Conservation (phyloP, 2,329 filamentous ascomycete genomes). For the Penicillium sp. region DNA sequence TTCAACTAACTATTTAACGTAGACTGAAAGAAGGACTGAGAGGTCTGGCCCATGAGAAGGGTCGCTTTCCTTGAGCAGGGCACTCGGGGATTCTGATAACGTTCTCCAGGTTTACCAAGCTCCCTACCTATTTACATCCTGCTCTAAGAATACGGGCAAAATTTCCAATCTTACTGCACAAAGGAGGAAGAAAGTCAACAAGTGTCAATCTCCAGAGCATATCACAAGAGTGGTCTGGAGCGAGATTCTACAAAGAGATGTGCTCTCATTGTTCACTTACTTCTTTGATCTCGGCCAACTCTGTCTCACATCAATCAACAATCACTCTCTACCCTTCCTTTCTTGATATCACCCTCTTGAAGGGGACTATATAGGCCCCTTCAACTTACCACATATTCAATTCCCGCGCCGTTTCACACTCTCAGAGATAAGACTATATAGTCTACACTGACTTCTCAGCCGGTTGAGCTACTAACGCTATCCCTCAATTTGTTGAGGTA, state of each 20-base stretch:
- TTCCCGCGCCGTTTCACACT: not conserved
- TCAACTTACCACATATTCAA: not conserved
- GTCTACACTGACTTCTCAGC: not conserved
- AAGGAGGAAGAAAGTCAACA: too few relatives aligned
- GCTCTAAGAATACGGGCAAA: too few relatives aligned
- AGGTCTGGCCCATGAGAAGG: too few relatives aligned
- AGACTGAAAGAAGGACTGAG: too few relatives aligned
- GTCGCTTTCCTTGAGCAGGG: too few relatives aligned
- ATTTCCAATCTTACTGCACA: too few relatives aligned
- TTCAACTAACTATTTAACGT: too few relatives aligned
- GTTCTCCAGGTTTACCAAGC: too few relatives aligned
- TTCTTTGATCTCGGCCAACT: not conserved
- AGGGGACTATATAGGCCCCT: not conserved
- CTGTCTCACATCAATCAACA: not conserved
- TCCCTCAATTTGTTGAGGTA: not conserved
- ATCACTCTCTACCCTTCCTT: not conserved
- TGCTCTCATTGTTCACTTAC: not conserved
- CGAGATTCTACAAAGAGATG: not conserved
- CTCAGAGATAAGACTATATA: not conserved
- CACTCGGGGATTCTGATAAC: too few relatives aligned
- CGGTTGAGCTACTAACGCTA: not conserved
- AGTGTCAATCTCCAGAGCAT: too few relatives aligned
- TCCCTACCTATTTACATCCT: too few relatives aligned
- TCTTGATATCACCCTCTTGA: not conserved
- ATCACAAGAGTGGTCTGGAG: too few relatives aligned